Conservation (phyloP, 345 rosid genomes). For the Gossypium stocksii region DNA sequence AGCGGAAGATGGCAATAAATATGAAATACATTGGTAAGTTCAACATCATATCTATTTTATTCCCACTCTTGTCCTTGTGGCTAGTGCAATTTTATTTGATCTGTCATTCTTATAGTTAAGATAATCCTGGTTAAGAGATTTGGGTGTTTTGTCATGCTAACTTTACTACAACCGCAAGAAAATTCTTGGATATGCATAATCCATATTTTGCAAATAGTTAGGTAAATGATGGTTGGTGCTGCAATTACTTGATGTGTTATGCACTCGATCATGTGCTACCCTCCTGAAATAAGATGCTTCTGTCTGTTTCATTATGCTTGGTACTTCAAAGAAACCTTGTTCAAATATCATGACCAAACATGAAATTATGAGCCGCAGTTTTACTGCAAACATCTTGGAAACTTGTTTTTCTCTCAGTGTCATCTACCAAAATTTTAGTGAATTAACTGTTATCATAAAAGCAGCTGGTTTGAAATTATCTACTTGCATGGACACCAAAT, state of each 20-base stretch:
- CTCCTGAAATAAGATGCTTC: not conserved
- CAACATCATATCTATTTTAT: not conserved
- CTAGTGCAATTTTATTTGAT: not conserved
- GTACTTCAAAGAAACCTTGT: not conserved
- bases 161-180: not conserved
- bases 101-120: not conserved
- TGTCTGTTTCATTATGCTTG: not conserved
- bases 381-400: not conserved
- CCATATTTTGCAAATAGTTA: not conserved
- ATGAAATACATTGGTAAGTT: slow-evolving; percentile 87
- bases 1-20: slow-evolving; percentile 58
- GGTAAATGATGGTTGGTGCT: not conserved
- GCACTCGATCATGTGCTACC: not conserved
- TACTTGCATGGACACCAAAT: not conserved
- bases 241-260: not conserved
- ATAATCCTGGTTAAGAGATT: not conserved
- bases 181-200: not conserved
- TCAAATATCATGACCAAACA: not conserved
- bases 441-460: not conserved
- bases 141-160: not conserved
- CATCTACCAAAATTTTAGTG: not conserved
- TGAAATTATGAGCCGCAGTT: not conserved
- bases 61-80: not conserved
- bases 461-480: not conserved
- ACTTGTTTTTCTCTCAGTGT: not conserved